Conservation (phyloP, 805 yeast genomes). For the Lipomyces sp. region DNA sequence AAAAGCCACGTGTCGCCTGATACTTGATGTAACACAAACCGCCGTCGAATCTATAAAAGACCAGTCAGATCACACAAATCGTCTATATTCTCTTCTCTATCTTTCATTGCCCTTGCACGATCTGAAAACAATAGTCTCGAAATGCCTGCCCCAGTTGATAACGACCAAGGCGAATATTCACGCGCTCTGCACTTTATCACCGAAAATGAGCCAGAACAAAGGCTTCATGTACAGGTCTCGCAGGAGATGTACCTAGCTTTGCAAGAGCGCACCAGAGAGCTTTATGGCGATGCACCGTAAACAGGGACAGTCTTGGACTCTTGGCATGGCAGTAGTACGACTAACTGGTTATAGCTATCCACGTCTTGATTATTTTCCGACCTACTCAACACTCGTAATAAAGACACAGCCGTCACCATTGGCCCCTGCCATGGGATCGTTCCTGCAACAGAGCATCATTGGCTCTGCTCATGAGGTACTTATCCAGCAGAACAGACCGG, state of each 20-base stretch:
- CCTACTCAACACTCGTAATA: background rate
- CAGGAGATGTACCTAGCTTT: background rate
- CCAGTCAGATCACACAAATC: too few species aligned
- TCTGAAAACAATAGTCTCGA: background rate
- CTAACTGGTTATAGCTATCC: background rate
- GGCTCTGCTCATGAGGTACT: background rate
- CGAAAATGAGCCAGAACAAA: background rate
- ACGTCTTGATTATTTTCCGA: background rate
- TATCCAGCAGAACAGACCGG: background rate
- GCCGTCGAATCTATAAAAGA: too few species aligned
- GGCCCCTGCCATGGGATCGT: background rate
- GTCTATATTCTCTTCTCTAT: background rate
- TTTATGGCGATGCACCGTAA: background rate
- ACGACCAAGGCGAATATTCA: background rate
- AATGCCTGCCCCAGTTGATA: background rate
- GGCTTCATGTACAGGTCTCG: background rate
- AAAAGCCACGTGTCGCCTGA: too few species aligned
- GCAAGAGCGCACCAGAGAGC: background rate
- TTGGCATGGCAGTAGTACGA: background rate
- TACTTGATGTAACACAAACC: too few species aligned
- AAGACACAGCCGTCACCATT: background rate
- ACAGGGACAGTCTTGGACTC: background rate
- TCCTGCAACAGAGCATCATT: background rate
- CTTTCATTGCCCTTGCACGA: background rate
- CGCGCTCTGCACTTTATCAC: background rate